Conservation (phyloP, 75 land plant genomes). For the Larix kaempferi region DNA sequence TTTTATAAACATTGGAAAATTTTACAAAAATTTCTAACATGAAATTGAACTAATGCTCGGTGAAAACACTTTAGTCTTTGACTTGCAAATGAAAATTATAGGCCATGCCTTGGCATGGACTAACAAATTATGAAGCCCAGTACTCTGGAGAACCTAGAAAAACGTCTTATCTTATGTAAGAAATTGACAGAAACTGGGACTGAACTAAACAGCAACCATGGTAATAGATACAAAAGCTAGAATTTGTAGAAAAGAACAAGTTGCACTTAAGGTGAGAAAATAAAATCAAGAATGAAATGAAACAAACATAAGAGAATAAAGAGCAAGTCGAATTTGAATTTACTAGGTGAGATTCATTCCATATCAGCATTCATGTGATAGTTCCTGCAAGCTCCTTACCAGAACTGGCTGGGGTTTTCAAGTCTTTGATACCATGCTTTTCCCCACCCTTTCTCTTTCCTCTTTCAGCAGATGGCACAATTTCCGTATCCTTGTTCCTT, state of each 20-base stretch:
- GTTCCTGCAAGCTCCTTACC: conserved; percentile 6
- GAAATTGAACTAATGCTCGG: no score
- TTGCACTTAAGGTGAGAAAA: neutral
- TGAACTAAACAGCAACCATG: neutral
- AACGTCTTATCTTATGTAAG: no score
- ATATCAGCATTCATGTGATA: neutral
- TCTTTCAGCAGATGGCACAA: neutral
- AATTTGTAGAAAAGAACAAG: neutral
- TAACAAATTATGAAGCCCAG: no score
- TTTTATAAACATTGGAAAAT: no score
- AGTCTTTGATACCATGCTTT: neutral
- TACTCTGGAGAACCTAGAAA: no score
- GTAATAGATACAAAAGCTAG: neutral
- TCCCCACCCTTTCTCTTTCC: neutral
- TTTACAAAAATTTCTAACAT: no score
- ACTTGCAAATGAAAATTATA: no score
- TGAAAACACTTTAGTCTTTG: no score
- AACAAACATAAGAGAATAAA: neutral
- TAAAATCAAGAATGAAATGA: neutral
- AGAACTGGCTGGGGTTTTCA: neutral
- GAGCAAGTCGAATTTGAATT: neutral
- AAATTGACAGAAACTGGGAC: no score
- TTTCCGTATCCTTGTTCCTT: neutral
- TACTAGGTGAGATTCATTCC: neutral
- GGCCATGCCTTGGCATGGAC: no score